These are phyloP conservation scores for Vanilla planifolia DNA, from an alignment of 106 monocot genomes.

Conservation along the genomic window DNA sequence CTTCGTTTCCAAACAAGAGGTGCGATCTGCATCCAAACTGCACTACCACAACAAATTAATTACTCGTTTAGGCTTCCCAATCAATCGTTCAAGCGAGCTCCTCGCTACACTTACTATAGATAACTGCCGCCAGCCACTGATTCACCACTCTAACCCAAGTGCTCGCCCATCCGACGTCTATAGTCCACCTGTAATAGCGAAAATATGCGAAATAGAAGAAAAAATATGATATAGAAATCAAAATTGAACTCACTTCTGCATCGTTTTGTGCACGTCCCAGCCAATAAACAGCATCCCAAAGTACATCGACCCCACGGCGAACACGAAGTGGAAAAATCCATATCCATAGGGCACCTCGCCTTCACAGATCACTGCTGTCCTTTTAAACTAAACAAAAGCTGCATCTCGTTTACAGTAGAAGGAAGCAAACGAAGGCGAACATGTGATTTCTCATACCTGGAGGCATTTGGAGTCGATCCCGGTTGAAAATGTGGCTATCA, in stretches of 20 bases:
- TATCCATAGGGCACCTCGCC: conserved; percentile 85
- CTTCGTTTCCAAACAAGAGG: conserved; percentile 41
- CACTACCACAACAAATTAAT: neutral
- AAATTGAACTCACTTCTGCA: conserved; percentile 52
- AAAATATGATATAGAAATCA: too few species aligned
- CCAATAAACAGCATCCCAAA: conserved; percentile 89
- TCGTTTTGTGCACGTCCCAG: conserved; percentile 66
- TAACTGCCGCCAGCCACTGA: conserved; percentile 75
- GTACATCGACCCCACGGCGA: conserved; percentile 85
- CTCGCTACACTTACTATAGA: conserved; percentile 48
- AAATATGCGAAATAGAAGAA: neutral
- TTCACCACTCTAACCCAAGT: conserved; percentile 87
- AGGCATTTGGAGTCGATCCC: conserved; percentile 73
- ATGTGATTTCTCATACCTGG: conserved; percentile 34
- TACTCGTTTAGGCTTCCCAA: neutral
- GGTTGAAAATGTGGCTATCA: conserved; percentile 83
- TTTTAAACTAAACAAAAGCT: conserved; percentile 45
- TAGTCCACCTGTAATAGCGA: conserved; percentile 61
- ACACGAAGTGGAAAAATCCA: conserved; percentile 95
- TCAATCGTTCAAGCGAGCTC: neutral
- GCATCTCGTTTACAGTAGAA: neutral
- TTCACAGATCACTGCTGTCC: conserved; percentile 27
- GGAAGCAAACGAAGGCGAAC: neutral
- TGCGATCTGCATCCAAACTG: conserved; percentile 48
- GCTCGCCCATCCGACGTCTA: conserved; percentile 92